These are phyloP conservation scores for Penicillium brasilianum DNA, from an alignment of 2,329 filamentous ascomycete genomes.

Conservation along the genomic window DNA sequence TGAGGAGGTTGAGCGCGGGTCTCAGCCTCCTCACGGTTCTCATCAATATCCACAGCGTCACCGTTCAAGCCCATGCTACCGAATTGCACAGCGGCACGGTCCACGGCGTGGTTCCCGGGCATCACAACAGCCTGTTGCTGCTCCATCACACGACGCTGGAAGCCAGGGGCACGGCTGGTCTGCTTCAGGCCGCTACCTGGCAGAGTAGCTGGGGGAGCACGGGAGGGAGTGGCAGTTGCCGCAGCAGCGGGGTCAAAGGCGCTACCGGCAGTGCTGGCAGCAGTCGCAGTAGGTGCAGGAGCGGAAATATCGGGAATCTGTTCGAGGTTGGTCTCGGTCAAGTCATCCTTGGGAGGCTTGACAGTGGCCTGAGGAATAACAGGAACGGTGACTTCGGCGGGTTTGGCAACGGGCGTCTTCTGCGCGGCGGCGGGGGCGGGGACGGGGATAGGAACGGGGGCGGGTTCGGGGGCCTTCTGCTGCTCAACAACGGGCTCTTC, in stretches of 20 bases:
- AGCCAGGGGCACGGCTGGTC: slow-evolving; percentile 76
- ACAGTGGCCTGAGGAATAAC: slow-evolving; percentile 53
- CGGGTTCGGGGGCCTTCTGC: slow-evolving; percentile 52
- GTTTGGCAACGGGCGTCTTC: slow-evolving; percentile 45
- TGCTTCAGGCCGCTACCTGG: slow-evolving; percentile 78
- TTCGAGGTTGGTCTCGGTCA: slow-evolving; percentile 92
- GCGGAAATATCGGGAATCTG: slow-evolving; percentile 82
- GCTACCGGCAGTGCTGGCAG: slow-evolving; percentile 85
- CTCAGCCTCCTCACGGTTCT: slow-evolving; percentile 92
- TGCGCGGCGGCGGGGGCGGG: slow-evolving; percentile 41
- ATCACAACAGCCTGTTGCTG: slow-evolving; percentile 98
- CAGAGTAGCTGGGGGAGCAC: slow-evolving; percentile 72
- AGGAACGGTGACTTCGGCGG: slow-evolving; percentile 39
- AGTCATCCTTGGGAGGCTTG: slow-evolving; percentile 75
- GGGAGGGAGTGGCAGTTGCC: slow-evolving; percentile 56
- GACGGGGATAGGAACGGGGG: slow-evolving; percentile 50
- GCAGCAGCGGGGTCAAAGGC: slow-evolving; percentile 74
- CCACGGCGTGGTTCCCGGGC: slow-evolving; percentile 94
- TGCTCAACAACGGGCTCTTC: slow-evolving; percentile 35
- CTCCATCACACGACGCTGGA: slow-evolving; percentile 84
- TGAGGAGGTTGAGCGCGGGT: slow-evolving; percentile 91
- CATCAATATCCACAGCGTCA: slow-evolving; percentile 76
- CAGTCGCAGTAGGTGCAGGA: slow-evolving; percentile 78
- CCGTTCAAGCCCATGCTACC: slow-evolving; percentile 91
- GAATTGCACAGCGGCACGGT: slow-evolving; percentile 92